Base-by-base conservation (phyloP, 2,329 filamentous ascomycete species). In the Teratosphaeria gauchensis region DNA sequence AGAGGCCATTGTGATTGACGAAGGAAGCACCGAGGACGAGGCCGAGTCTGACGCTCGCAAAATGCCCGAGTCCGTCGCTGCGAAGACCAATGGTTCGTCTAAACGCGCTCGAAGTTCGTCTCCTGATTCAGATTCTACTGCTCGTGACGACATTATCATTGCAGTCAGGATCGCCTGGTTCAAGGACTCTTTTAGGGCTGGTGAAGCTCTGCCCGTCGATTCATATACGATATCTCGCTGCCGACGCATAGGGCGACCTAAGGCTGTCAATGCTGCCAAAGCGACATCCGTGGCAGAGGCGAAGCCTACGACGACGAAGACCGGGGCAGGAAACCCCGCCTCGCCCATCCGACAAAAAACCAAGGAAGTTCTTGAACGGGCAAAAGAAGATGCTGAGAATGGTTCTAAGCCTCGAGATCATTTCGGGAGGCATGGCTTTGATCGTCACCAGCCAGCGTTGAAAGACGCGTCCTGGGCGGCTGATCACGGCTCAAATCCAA, bases 81-180 rank as follows among this genome's bases (percentile, higher is more conserved):
- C 19, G 7, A 14, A n/a, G 32, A 4, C 8, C 14, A 19, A n/a
- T 31, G 7, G n/a, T 24, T 30, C 21, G 14, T 31, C 51, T 8
- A 30, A 30, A 54, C 16, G 21, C 38, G 11, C 38, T 21, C 32
- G 52, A 14, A 14, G 7, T 38, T 11, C 33, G n/a, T 21, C 9
- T 11, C 16, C 24, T 30, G 48, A 21, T n/a, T 11, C 14, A 14
- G 1, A n/a, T 2, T 24, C 51, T 12, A 16, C 54, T 48, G 12
- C 11, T 48, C 24, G 21, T 12, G 64, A 68, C 4, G 71, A 75
- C 35, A 65, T 70, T 11, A 66, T 84, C 54, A 77, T 75, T 60
- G 78, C 85, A 2, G 65, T 84, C 51, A 80, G 74, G 60, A 63
- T 82, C 4, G 76, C 79, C 12, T 86, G 83, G 83, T 66, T 84